Evolutionary conservation across 768 basidiomycete species (phyloP).

Genomic region (Agrocybe chaxingu): DNA sequence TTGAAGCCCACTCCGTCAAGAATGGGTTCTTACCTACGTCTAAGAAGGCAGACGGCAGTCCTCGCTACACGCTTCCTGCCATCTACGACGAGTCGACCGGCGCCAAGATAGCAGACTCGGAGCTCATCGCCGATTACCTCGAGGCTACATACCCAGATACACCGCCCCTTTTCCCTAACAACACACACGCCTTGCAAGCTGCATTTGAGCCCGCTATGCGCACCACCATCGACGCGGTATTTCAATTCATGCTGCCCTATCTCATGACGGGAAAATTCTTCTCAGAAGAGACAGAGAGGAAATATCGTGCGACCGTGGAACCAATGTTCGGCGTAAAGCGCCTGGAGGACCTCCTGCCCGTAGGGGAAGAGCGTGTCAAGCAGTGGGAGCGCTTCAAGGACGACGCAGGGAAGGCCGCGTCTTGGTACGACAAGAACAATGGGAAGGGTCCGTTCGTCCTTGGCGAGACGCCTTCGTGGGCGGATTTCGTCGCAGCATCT

Average conservation of each 20-base stretch:
- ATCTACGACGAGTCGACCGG: constrained; percentile 44
- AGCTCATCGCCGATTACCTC: constrained; percentile 45
- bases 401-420: constrained; percentile 11
- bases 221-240: not conserved
- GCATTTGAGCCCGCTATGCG: not conserved
- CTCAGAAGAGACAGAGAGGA: too few relatives aligned
- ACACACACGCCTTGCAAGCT: not conserved
- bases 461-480: constrained; percentile 27
- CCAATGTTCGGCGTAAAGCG: too few relatives aligned
- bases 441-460: constrained; percentile 20
- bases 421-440: constrained; percentile 14
- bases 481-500: constrained; percentile 28
- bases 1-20: constrained; percentile 29
- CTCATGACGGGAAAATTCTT: too few relatives aligned
- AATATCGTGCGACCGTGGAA: too few relatives aligned
- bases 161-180: too few relatives aligned
- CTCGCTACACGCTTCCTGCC: constrained; percentile 43
- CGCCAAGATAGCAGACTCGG: constrained; percentile 36
- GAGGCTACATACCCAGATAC: constrained; percentile 41
- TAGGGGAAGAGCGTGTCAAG: constrained; percentile 10
- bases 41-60: constrained; percentile 24
- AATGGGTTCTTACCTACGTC: constrained; percentile 31
- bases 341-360: constrained; percentile 13
- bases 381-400: constrained; percentile 16
- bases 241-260: not conserved